Percentiles rank a stretch among this genome's conserved stretches.
phyloP scores from a whole-genome alignment of 306 rosid genomes.

The Vigna trinervia region DNA sequence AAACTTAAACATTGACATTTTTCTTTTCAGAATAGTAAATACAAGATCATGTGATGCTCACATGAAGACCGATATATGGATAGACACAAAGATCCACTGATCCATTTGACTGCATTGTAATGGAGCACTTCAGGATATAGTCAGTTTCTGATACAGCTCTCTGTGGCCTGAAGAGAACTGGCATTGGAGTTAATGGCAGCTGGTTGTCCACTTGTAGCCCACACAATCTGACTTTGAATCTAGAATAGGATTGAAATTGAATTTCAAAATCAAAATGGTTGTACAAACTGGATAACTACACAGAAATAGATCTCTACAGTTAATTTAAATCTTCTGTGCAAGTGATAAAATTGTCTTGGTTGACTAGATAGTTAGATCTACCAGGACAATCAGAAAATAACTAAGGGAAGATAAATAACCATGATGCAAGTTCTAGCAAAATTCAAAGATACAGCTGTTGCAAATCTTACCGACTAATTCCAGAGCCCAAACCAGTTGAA shows the following conservation, averaged over 20 bases:
- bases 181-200: constrained; percentile 93
- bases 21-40: constrained; percentile 13
- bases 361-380: constrained; percentile 25
- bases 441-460: constrained; percentile 30
- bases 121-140: constrained; percentile 83
- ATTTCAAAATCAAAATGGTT: constrained; percentile 39
- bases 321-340: constrained; percentile 33
- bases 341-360: constrained; percentile 33
- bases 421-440: constrained; percentile 19
- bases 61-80: constrained; percentile 92
- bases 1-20: neutral
- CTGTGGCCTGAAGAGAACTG: constrained; percentile 96
- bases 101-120: constrained; percentile 90
- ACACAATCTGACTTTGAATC: constrained; percentile 87
- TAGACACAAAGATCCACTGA: constrained; percentile 87
- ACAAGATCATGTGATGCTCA: constrained; percentile 53
- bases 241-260: constrained; percentile 47
- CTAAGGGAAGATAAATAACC: constrained; percentile 21
- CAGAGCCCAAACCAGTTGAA: constrained; percentile 93
- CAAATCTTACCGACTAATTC: constrained; percentile 80
- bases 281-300: constrained; percentile 27
- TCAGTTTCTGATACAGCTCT: constrained; percentile 75
- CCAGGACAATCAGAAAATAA: constrained; percentile 37
- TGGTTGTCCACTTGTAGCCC: constrained; percentile 95
- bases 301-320: constrained; percentile 6